Percentiles rank a stretch among this genome's conserved stretches.
Evolutionary conservation across 2,329 filamentous ascomycete genomes (phyloP).

Genomic region (Calonectria pseudoreteaudii): DNA sequence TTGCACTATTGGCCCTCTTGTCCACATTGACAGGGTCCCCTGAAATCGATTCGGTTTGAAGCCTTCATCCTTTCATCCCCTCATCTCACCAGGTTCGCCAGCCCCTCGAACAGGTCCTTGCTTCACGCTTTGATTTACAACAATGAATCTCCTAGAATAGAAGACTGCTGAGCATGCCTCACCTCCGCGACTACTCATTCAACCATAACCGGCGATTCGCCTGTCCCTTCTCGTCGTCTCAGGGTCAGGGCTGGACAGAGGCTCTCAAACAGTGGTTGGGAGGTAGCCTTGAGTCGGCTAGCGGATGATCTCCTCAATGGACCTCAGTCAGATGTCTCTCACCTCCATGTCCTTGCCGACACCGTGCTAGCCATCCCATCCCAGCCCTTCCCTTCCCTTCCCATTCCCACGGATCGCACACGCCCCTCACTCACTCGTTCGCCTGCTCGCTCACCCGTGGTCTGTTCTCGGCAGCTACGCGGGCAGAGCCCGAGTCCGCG

Average conservation of each 20-base stretch:
- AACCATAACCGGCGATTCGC: neutral
- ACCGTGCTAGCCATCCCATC: conserved; percentile 4
- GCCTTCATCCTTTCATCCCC: neutral
- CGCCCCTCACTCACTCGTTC: neutral
- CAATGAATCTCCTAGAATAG: neutral
- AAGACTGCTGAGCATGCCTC: neutral
- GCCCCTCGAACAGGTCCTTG: neutral
- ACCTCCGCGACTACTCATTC: neutral
- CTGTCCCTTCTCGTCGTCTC: neutral
- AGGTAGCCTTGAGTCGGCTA: neutral
- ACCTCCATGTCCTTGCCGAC: neutral
- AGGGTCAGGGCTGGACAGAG: neutral
- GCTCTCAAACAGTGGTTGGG: neutral
- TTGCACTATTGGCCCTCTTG: neutral
- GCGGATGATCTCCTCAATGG: conserved; percentile 1
- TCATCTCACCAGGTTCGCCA: neutral
- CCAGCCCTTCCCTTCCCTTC: neutral
- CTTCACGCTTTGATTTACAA: neutral
- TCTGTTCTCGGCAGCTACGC: neutral
- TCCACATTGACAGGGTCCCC: neutral
- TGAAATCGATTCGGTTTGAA: neutral
- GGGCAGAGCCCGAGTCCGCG: neutral
- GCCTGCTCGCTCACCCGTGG: neutral
- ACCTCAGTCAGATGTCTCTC: conserved; percentile 1
- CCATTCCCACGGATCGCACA: neutral